Percentiles rank a stretch among this genome's conserved stretches.
phyloP scores from a whole-genome alignment of 306 rosid genomes.

The Leucaena leucocephala region DNA sequence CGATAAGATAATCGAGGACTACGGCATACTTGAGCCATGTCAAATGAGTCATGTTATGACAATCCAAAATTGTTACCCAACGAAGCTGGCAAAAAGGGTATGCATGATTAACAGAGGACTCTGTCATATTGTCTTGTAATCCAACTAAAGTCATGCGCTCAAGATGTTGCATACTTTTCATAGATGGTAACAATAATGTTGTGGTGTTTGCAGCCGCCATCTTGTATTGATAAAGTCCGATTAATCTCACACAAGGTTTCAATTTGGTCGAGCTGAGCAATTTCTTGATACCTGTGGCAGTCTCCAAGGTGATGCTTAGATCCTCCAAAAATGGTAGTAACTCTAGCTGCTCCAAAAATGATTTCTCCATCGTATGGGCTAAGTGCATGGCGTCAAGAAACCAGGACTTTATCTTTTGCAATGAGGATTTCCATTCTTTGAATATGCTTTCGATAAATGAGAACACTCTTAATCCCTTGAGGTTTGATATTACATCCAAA shows the following conservation, averaged over 20 bases:
- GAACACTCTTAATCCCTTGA: no score
- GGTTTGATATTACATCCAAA: no score
- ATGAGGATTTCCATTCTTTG: no score
- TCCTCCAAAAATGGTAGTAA: not conserved
- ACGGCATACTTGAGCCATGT: constrained; percentile 34
- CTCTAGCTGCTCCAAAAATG: not conserved
- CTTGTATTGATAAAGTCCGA: not conserved
- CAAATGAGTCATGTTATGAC: not conserved
- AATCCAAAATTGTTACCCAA: no score
- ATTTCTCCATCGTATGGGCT: no score
- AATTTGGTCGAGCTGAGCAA: not conserved
- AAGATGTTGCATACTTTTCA: not conserved
- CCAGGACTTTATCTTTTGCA: no score
- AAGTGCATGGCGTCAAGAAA: no score
- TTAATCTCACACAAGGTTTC: not conserved
- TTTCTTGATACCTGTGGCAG: not conserved
- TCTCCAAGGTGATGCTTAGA: not conserved
- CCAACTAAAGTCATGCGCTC: not conserved
- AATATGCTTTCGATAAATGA: no score
- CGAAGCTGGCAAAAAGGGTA: no score
- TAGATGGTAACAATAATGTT: not conserved
- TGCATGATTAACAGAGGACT: no score
- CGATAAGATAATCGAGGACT: not conserved
- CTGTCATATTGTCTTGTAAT: no score
- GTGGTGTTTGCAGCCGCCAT: not conserved